Evolutionary conservation across 2,329 filamentous ascomycete species (phyloP).

Genomic region (Aspergillus costaricaensis): DNA sequence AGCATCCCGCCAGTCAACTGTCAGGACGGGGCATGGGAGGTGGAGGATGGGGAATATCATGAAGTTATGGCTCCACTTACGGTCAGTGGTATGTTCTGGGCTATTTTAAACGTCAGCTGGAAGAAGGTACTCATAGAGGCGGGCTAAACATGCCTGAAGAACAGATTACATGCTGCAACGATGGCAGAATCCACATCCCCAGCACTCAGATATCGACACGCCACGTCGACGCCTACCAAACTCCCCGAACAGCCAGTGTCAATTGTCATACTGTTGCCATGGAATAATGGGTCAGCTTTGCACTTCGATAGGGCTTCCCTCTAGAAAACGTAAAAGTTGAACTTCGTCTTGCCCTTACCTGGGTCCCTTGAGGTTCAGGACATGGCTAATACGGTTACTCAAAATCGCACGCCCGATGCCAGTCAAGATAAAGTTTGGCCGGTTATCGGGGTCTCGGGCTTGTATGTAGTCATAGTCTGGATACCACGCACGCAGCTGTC

Average conservation of each 20-base stretch:
- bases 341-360: background rate
- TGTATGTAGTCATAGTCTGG: slow-evolving; percentile 26
- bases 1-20: background rate
- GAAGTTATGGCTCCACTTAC: background rate
- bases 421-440: slow-evolving; percentile 16
- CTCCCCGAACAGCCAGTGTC: slow-evolving; percentile 46
- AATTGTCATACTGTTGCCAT: slow-evolving; percentile 30
- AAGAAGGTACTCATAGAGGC: slow-evolving; percentile 10
- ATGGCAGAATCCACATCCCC: slow-evolving; percentile 29
- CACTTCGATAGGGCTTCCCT: background rate
- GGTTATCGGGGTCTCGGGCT: slow-evolving; percentile 16
- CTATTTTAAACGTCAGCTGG: background rate
- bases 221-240: slow-evolving; percentile 28
- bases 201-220: slow-evolving; percentile 12
- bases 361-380: slow-evolving; percentile 41
- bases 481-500: background rate
- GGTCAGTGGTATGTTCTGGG: background rate
- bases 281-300: background rate
- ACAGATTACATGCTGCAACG: slow-evolving; percentile 35
- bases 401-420: slow-evolving; percentile 32
- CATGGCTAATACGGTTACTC: slow-evolving; percentile 36
- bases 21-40: background rate
- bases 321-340: no score
- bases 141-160: slow-evolving; percentile 26
- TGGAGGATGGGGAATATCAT: background rate